Evolutionary conservation across 2,329 filamentous ascomycete genomes (phyloP).

Genomic region (Apiospora phragmitis): DNA sequence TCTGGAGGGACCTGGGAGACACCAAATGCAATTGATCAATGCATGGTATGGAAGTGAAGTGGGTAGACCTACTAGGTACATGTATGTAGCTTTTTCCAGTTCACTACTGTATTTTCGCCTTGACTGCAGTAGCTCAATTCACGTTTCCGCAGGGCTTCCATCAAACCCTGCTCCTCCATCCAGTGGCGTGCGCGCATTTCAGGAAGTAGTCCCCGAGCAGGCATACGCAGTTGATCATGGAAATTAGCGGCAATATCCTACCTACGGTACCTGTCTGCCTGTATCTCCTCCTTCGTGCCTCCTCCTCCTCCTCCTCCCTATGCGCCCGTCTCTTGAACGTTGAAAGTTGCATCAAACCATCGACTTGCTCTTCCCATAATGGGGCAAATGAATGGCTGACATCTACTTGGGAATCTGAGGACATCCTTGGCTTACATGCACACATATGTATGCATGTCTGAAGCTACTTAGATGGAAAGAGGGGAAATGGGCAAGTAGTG

Average conservation of each 20-base stretch:
- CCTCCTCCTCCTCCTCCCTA: not conserved
- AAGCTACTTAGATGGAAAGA: not conserved
- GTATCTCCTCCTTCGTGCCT: not conserved
- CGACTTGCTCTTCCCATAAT: not conserved
- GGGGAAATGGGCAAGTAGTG: not conserved
- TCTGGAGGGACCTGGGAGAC: not conserved
- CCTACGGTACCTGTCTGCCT: not conserved
- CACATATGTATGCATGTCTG: not conserved
- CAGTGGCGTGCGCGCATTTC: constrained; percentile 1
- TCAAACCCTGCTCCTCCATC: not conserved
- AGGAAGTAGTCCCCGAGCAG: not conserved
- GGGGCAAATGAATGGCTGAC: constrained; percentile 3
- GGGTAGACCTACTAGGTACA: not conserved
- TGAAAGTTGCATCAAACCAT: constrained; percentile 1
- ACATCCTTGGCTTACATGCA: not conserved
- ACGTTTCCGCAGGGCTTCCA: not conserved
- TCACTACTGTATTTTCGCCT: not conserved
- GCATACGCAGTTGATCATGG: not conserved
- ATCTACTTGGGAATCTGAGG: not conserved
- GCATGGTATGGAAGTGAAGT: not conserved
- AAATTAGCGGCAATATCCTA: not conserved
- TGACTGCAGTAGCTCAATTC: not conserved
- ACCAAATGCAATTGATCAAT: not conserved
- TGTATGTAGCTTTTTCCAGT: not conserved
- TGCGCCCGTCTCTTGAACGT: not conserved